phyloP scores from a whole-genome alignment of 208 protist species.

The Crithidia bombi region DNA sequence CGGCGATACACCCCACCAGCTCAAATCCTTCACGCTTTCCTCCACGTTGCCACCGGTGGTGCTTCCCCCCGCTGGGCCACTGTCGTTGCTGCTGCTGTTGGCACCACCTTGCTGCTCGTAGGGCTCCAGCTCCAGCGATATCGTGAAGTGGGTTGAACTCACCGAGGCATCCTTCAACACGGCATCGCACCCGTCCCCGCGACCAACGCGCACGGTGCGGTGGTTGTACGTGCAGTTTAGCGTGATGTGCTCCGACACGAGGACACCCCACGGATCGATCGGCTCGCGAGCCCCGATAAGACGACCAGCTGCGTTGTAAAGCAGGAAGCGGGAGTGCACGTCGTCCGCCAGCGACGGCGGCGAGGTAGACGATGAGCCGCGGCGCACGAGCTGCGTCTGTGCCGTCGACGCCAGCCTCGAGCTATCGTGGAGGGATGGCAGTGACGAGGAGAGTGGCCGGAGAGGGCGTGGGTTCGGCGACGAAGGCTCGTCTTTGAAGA shows the following conservation, averaged over 20 bases:
- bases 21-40: no score
- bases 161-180: conserved; percentile 45
- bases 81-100: neutral
- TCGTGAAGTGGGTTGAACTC: conserved; percentile 63
- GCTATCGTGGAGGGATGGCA: neutral
- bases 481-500: neutral
- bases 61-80: neutral
- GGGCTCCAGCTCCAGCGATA: conserved; percentile 52
- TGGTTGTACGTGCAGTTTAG: conserved; percentile 42
- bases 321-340: conserved; percentile 25
- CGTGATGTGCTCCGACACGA: conserved; percentile 55
- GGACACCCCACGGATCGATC: conserved; percentile 51
- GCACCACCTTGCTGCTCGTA: neutral
- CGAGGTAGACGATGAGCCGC: conserved; percentile 9
- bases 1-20: no score
- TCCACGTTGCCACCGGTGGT: neutral
- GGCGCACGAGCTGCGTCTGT: conserved; percentile 21
- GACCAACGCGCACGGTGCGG: conserved; percentile 49
- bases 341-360: neutral
- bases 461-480: conserved; percentile 6
- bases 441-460: neutral
- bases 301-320: conserved; percentile 30
- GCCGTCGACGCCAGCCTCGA: conserved; percentile 18
- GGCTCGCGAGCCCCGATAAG: conserved; percentile 24
- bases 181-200: conserved; percentile 44